These are phyloP conservation scores for Tuber melanosporum DNA, from an alignment of 495 filamentous ascomycete genomes.

Conservation along the genomic window DNA sequence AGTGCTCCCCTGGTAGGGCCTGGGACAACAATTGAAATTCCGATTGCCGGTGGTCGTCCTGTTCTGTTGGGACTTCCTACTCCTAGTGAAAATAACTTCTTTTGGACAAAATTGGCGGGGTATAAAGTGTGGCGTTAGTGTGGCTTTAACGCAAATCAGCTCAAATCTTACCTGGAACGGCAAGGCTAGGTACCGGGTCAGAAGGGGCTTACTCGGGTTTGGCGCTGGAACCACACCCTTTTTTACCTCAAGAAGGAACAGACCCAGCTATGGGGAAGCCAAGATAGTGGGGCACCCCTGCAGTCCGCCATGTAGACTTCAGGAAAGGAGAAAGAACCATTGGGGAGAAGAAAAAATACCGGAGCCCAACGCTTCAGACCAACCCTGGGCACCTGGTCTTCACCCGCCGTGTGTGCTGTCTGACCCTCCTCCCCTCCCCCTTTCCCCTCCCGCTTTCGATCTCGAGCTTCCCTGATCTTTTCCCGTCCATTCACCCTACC, in stretches of 20 bases:
- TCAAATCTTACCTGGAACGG: slow-evolving; percentile 10
- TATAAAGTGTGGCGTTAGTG: slow-evolving; percentile 26
- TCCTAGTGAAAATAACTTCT: slow-evolving; percentile 34
- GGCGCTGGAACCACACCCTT: slow-evolving; percentile 17
- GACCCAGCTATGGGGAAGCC: slow-evolving; percentile 24
- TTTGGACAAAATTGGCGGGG: slow-evolving; percentile 23
- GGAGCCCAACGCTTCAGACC: slow-evolving; percentile 33
- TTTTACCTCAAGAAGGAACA: slow-evolving; percentile 24
- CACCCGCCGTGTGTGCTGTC: slow-evolving; percentile 24
- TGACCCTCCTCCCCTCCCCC: slow-evolving; percentile 16
- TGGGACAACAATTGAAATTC: background rate
- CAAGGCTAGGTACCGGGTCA: slow-evolving; percentile 24
- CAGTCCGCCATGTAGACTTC: slow-evolving; percentile 12
- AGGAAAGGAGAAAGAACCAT: background rate
- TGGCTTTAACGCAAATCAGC: slow-evolving; percentile 18
- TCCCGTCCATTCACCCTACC: slow-evolving; percentile 1
- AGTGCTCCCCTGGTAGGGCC: background rate
- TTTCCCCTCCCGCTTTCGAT: slow-evolving; percentile 8
- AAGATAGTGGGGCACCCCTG: slow-evolving; percentile 31
- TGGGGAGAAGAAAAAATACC: slow-evolving; percentile 24
- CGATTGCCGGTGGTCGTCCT: background rate
- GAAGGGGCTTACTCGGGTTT: slow-evolving; percentile 29
- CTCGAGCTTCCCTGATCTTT: slow-evolving; percentile 3
- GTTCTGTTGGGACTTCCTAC: slow-evolving; percentile 38
- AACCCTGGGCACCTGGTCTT: background rate